Evolutionary conservation across 2,329 filamentous ascomycete species (phyloP).

Genomic region (Clonostachys rosea): DNA sequence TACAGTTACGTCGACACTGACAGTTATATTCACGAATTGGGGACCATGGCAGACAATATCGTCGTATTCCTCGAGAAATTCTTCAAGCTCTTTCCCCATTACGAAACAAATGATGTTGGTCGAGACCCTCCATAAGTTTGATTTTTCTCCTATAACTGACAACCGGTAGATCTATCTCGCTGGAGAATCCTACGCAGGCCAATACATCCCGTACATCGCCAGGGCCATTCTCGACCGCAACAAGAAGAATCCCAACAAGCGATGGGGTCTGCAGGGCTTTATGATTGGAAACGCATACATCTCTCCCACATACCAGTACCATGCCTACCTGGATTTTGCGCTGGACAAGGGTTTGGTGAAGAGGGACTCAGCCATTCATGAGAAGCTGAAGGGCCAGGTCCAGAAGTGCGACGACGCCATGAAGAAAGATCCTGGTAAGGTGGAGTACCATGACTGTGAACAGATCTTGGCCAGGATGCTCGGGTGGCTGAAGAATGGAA

Average conservation of each 20-base stretch:
- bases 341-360: conserved; percentile 72
- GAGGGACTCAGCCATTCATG: conserved; percentile 58
- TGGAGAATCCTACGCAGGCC: conserved; percentile 94
- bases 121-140: neutral
- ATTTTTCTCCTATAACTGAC: conserved; percentile 8
- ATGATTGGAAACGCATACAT: conserved; percentile 99
- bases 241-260: conserved; percentile 38
- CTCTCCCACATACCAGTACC: conserved; percentile 83
- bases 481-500: conserved; percentile 51
- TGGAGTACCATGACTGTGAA: conserved; percentile 73
- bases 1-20: conserved; percentile 94
- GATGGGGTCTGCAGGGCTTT: conserved; percentile 79
- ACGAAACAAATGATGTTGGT: conserved; percentile 85
- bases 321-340: conserved; percentile 76
- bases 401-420: conserved; percentile 63
- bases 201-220: conserved; percentile 97
- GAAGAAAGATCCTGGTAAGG: conserved; percentile 35
- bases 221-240: conserved; percentile 86
- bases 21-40: conserved; percentile 78
- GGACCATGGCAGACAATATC: conserved; percentile 87
- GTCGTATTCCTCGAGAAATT: conserved; percentile 86
- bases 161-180: conserved; percentile 75
- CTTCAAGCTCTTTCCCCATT: conserved; percentile 87
- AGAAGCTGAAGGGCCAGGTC: conserved; percentile 64
- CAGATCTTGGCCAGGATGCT: conserved; percentile 70